Conservation (phyloP, 2,329 filamentous ascomycete species). For the Cytospora mali region DNA sequence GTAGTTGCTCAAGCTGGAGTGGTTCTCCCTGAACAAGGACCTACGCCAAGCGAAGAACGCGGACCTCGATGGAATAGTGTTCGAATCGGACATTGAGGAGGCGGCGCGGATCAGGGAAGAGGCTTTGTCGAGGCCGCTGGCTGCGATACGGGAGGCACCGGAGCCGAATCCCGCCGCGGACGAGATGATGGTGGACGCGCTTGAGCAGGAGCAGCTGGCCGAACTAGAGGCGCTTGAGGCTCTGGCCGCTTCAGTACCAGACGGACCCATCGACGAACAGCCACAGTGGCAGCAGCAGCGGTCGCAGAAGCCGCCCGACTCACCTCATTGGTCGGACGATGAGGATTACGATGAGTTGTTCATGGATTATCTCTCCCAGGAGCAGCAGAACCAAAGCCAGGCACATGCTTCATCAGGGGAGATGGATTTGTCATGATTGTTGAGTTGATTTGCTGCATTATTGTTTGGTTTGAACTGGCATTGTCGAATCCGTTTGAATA, state of each 20-base stretch:
- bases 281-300: conserved; percentile 26
- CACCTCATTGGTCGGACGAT: conserved; percentile 52
- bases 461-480: background rate
- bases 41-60: conserved; percentile 43
- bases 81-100: conserved; percentile 56
- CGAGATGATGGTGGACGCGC: conserved; percentile 56
- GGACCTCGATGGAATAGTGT: conserved; percentile 45
- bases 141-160: conserved; percentile 25
- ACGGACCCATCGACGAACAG: background rate
- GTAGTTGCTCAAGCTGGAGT: conserved; percentile 47
- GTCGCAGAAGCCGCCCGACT: conserved; percentile 32
- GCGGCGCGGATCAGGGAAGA: conserved; percentile 42
- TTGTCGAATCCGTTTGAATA: background rate
- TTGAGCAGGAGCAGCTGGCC: conserved; percentile 54
- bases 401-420: conserved; percentile 39
- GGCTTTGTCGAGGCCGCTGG: conserved; percentile 31
- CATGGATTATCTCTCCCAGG: conserved; percentile 62
- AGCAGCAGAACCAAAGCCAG: conserved; percentile 34
- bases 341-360: conserved; percentile 67
- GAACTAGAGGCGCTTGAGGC: conserved; percentile 61
- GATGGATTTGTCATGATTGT: conserved; percentile 50
- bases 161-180: conserved; percentile 39
- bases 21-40: conserved; percentile 43
- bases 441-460: background rate
- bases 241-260: conserved; percentile 52